Evolutionary conservation across 2,329 filamentous ascomycete genomes (phyloP).

Genomic region (Botrytis medusae): DNA sequence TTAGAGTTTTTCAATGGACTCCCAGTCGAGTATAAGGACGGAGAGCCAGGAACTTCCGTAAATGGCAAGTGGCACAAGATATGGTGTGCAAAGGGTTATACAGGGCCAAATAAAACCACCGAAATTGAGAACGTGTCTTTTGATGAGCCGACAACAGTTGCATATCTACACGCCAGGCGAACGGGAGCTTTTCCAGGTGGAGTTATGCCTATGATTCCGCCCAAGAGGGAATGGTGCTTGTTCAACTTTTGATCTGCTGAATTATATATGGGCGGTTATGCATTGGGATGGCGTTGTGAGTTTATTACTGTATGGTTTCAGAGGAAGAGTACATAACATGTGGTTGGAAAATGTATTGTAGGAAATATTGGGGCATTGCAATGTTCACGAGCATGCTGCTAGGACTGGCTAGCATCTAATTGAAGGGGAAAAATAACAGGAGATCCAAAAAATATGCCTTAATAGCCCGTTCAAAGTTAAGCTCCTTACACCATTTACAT

Average conservation of each 20-base stretch:
- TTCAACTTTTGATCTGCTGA: constrained; percentile 64
- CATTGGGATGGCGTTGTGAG: constrained; percentile 27
- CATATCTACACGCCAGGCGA: constrained; percentile 64
- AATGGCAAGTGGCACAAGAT: constrained; percentile 63
- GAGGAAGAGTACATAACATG: neutral
- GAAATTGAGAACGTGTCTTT: constrained; percentile 59
- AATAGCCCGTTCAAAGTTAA: neutral
- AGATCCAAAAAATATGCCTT: neutral
- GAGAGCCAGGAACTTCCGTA: constrained; percentile 50
- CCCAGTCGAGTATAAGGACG: constrained; percentile 58
- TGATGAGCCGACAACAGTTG: constrained; percentile 57
- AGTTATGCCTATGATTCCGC: constrained; percentile 74
- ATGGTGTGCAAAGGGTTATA: constrained; percentile 72
- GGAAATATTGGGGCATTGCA: neutral
- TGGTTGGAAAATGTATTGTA: neutral
- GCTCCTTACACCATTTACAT: neutral
- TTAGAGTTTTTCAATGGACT: constrained; percentile 63
- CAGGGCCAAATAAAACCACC: constrained; percentile 61
- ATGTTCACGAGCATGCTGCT: neutral
- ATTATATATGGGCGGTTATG: constrained; percentile 1
- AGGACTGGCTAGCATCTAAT: neutral
- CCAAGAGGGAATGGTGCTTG: constrained; percentile 70
- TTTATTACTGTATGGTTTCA: neutral
- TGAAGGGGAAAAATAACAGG: neutral
- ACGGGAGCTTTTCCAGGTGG: constrained; percentile 69